phyloP scores from a whole-genome alignment of 2,329 filamentous ascomycete genomes.

The Xenoacremonium recifei region DNA sequence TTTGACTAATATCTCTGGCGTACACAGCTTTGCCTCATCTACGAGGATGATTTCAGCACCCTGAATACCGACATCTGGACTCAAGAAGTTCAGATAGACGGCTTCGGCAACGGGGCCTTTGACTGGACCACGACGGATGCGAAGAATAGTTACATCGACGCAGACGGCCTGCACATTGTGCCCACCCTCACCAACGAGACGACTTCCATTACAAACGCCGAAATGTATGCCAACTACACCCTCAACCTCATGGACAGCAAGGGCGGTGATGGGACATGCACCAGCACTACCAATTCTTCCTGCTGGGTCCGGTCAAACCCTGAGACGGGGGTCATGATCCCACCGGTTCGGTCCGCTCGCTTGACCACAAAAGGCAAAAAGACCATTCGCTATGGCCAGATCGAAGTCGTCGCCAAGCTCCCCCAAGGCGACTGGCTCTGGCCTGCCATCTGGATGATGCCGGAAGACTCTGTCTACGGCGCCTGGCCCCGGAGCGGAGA shows the following conservation, averaged over 20 bases:
- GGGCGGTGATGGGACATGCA: constrained; percentile 36
- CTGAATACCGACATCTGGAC: constrained; percentile 47
- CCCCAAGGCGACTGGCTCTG: constrained; percentile 55
- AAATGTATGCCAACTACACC: constrained; percentile 39
- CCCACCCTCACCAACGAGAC: constrained; percentile 47
- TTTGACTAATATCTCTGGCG: background rate
- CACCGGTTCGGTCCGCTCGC: constrained; percentile 48
- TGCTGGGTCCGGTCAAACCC: constrained; percentile 43
- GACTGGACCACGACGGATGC: constrained; percentile 53
- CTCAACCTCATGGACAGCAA: constrained; percentile 43
- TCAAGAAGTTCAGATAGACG: constrained; percentile 44
- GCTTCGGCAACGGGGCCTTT: constrained; percentile 48
- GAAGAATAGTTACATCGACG: constrained; percentile 47
- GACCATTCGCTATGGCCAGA: constrained; percentile 46
- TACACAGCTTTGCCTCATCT: constrained; percentile 46
- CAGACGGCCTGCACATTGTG: constrained; percentile 52
- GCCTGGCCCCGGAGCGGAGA: constrained; percentile 51
- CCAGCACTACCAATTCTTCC: constrained; percentile 29
- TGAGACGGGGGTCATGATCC: constrained; percentile 46
- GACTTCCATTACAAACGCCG: constrained; percentile 35
- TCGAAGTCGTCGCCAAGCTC: constrained; percentile 54
- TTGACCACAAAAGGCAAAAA: constrained; percentile 47
- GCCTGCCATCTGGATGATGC: constrained; percentile 48
- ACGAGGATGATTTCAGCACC: constrained; percentile 47
- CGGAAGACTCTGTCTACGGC: constrained; percentile 45